Evolutionary conservation across 306 rosid species (phyloP).

Genomic region (Vigna hirtella): DNA sequence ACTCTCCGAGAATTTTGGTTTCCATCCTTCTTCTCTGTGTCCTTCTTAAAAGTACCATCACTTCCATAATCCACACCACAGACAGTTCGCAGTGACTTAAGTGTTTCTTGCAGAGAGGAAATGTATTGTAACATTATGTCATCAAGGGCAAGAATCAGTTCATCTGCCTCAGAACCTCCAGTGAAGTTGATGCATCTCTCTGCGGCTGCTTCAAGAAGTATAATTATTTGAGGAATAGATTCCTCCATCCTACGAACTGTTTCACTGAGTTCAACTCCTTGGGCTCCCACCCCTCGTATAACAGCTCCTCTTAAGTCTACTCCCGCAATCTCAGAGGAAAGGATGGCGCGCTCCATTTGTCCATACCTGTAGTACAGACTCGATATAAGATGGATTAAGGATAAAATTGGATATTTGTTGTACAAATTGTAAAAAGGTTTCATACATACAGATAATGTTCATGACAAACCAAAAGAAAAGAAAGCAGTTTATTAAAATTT

Average conservation of each 20-base stretch:
- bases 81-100: slow-evolving; percentile 87
- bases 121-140: slow-evolving; percentile 90
- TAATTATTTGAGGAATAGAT: slow-evolving; percentile 89
- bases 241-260: slow-evolving; percentile 99
- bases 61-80: slow-evolving; percentile 88
- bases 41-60: slow-evolving; percentile 73
- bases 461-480: slow-evolving; percentile 28
- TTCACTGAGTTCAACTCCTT: slow-evolving; percentile 98
- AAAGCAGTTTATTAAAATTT: slow-evolving; percentile 3
- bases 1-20: slow-evolving; percentile 67
- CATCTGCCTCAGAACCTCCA: slow-evolving; percentile 99
- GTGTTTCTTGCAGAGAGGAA: slow-evolving; percentile 88
- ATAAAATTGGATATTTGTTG: slow-evolving; percentile 38
- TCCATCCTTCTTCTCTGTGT: slow-evolving; percentile 83
- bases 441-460: not conserved
- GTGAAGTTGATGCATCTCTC: slow-evolving; percentile 97
- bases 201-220: slow-evolving; percentile 94
- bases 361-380: slow-evolving; percentile 74
- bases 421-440: slow-evolving; percentile 9
- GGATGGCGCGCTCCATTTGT: slow-evolving; percentile 98
- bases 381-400: slow-evolving; percentile 40
- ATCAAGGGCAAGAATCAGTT: slow-evolving; percentile 88
- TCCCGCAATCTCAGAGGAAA: slow-evolving; percentile 90
- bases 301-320: slow-evolving; percentile 99
- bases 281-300: slow-evolving; percentile 97